Evolutionary conservation across 108 stramenopile genomes (phyloP).

Genomic region (Bacterosira constricta): DNA sequence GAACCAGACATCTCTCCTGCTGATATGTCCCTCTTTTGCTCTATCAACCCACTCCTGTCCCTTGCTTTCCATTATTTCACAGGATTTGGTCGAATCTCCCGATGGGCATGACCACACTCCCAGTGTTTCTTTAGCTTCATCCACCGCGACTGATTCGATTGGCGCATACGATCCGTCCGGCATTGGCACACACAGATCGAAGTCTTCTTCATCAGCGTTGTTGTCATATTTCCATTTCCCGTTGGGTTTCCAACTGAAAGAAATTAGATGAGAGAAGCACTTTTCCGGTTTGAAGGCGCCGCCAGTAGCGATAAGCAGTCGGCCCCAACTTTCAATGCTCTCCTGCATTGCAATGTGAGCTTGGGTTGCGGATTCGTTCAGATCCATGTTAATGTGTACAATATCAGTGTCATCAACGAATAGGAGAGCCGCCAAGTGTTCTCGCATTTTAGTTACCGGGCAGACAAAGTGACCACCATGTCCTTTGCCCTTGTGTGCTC

Average conservation of each 20-base stretch:
- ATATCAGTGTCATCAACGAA: too few species aligned
- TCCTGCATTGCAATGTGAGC: too few species aligned
- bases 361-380: too few species aligned
- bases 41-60: not conserved
- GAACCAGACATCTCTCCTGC: not conserved
- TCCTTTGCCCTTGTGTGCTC: too few species aligned
- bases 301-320: not conserved
- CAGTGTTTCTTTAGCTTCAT: not conserved
- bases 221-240: not conserved
- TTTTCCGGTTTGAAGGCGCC: not conserved
- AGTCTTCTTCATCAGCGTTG: not conserved
- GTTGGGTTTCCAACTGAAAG: not conserved
- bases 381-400: too few species aligned
- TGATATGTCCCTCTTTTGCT: not conserved
- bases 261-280: slow-evolving; percentile 1
- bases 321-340: not conserved
- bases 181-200: not conserved
- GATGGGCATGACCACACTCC: not conserved
- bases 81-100: not conserved
- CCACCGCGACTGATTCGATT: not conserved
- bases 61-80: not conserved
- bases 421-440: too few species aligned
- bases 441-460: too few species aligned
- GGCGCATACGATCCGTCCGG: not conserved
- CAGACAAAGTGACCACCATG: too few species aligned